A percentile compares a stretch with the other conserved stretches of the same genome.
phyloP scores from a whole-genome alignment of 805 yeast genomes.

The Ogataea pilisensis region DNA sequence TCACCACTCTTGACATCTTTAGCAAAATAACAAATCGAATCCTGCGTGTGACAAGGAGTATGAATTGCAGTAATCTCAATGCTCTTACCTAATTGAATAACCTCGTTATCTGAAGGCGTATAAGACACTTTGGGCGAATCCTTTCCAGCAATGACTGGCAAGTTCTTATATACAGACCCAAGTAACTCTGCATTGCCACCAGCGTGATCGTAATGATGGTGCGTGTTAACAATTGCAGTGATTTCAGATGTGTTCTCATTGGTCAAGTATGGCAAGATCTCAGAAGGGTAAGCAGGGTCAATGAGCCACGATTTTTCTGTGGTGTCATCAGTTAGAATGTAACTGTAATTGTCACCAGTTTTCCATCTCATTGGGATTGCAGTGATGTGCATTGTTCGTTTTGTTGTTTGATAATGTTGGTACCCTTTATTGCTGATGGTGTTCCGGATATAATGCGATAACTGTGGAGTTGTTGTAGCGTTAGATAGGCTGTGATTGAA shows the following conservation, averaged over 20 bases:
- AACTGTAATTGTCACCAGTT: constrained; percentile 85
- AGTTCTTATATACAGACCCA: constrained; percentile 29
- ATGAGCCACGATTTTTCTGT: constrained; percentile 73
- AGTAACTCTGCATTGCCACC: constrained; percentile 64
- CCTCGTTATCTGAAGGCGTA: constrained; percentile 64
- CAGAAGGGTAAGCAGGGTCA: constrained; percentile 89
- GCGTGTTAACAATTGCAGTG: constrained; percentile 85
- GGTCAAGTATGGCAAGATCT: constrained; percentile 45
- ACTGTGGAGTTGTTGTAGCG: too few species aligned
- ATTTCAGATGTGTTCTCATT: constrained; percentile 40
- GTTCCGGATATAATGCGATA: too few species aligned
- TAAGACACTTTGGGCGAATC: constrained; percentile 70
- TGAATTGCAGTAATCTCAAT: constrained; percentile 75
- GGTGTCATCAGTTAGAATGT: constrained; percentile 65
- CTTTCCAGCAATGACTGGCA: constrained; percentile 79
- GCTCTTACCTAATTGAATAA: constrained; percentile 57
- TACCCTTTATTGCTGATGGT: too few species aligned
- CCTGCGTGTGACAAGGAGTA: constrained; percentile 98
- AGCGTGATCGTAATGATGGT: constrained; percentile 93
- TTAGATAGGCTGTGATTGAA: too few species aligned
- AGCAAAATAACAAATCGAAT: constrained; percentile 84
- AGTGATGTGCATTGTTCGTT: constrained; percentile 74
- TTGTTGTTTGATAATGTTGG: neutral
- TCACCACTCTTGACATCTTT: constrained; percentile 60
- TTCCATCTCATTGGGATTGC: constrained; percentile 95